Percentiles rank a stretch among this genome's conserved stretches.
Evolutionary conservation across 2,329 filamentous ascomycete species (phyloP).

Genomic region (Monilinia fructigena): DNA sequence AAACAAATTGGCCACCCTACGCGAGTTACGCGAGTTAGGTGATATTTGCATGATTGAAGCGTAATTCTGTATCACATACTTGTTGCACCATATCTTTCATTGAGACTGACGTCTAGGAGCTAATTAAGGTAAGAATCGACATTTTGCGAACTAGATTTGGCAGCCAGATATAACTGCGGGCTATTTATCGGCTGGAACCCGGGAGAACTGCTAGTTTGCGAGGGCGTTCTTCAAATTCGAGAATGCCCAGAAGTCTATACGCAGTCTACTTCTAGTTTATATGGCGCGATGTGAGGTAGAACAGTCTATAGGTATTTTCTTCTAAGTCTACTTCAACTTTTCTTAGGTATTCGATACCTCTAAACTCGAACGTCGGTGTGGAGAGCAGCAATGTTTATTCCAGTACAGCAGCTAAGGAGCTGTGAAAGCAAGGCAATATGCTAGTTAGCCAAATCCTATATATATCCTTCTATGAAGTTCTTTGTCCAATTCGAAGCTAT

Average conservation of each 20-base stretch:
- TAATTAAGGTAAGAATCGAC: neutral
- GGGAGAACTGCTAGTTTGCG: neutral
- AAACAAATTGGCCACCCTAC: neutral
- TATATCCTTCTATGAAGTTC: neutral
- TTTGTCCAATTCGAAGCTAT: neutral
- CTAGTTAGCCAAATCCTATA: neutral
- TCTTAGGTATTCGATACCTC: neutral
- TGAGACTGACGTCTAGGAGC: neutral
- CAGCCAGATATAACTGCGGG: neutral
- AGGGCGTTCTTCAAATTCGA: neutral
- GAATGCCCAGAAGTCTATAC: too few species aligned
- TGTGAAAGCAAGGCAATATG: neutral
- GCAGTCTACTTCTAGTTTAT: neutral
- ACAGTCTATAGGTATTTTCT: rapidly evolving
- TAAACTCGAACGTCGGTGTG: neutral
- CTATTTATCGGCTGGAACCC: neutral
- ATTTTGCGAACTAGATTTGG: neutral
- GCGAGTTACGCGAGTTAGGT: too few species aligned
- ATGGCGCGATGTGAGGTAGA: too few species aligned
- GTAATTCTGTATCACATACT: neutral
- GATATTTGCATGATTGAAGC: neutral
- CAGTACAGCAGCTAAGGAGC: neutral
- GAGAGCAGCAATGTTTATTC: neutral
- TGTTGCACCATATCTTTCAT: too few species aligned
- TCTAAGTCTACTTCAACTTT: neutral